These are phyloP conservation scores for Capsicum rhomboideum DNA, from an alignment of 257 asterid genomes.

Conservation along the genomic window DNA sequence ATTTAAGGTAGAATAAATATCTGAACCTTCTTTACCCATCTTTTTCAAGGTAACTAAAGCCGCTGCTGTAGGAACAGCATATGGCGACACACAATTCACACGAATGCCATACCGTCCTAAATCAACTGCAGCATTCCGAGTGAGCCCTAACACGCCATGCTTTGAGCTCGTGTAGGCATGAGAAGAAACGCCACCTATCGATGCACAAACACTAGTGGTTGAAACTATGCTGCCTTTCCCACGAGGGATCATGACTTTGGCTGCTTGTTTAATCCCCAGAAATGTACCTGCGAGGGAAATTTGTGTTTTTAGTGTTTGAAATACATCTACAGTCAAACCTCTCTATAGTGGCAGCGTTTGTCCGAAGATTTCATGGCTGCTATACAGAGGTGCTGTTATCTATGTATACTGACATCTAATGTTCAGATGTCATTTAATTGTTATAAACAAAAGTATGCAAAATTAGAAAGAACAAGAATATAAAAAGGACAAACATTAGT, in stretches of 20 bases:
- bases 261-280: conserved; percentile 33
- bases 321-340: too few relatives aligned
- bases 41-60: neutral
- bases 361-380: too few relatives aligned
- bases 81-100: too few relatives aligned
- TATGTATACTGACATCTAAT: too few relatives aligned
- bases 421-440: too few relatives aligned
- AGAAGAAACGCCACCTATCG: conserved; percentile 10
- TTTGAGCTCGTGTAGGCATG: conserved; percentile 28
- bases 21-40: neutral
- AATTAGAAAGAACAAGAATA: too few relatives aligned
- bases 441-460: too few relatives aligned
- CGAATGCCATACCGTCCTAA: conserved; percentile 29
- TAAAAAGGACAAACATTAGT: too few relatives aligned
- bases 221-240: conserved; percentile 20
- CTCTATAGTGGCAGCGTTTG: too few relatives aligned
- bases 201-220: conserved; percentile 10
- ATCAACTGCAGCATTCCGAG: conserved; percentile 13
- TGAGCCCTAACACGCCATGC: conserved; percentile 17
- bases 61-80: conserved; percentile 9
- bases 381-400: too few relatives aligned
- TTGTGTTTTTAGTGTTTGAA: too few relatives aligned
- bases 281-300: conserved; percentile 15
- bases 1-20: conserved; percentile 6
- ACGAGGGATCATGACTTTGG: conserved; percentile 28